A percentile compares a stretch with the other conserved stretches of the same genome.
These are phyloP conservation scores for Pouteria glomerata DNA, from an alignment of 148 eudicot species.

Conservation along the genomic window DNA sequence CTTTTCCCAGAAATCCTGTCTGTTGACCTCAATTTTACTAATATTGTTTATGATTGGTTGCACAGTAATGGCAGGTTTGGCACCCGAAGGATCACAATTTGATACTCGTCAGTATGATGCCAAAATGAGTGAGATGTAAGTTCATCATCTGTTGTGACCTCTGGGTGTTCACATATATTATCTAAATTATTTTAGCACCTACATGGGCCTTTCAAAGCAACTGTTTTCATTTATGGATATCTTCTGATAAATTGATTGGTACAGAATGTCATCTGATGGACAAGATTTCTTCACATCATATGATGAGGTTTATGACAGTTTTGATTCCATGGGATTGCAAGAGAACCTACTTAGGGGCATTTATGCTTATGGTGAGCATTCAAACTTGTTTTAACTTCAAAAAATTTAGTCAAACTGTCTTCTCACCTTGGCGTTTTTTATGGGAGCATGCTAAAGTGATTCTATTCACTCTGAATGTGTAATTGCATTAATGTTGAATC, in stretches of 20 bases:
- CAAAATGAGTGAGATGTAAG: constrained; percentile 33
- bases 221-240: not conserved
- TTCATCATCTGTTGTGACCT: not conserved
- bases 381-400: not conserved
- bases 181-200: not conserved
- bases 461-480: too few species aligned
- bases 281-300: constrained; percentile 33
- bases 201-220: not conserved
- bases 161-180: not conserved
- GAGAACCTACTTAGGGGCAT: constrained; percentile 45
- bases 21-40: not conserved
- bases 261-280: constrained; percentile 25
- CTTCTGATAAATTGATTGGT: not conserved
- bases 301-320: constrained; percentile 35
- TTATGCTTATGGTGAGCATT: constrained; percentile 34
- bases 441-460: too few species aligned
- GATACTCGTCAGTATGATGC: constrained; percentile 21
- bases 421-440: too few species aligned
- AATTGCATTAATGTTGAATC: too few species aligned
- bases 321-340: constrained; percentile 41
- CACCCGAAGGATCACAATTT: constrained; percentile 30
- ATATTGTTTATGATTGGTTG: not conserved
- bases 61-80: constrained; percentile 28
- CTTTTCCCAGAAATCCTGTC: too few species aligned
- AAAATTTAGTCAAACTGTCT: too few species aligned